A percentile compares a stretch with the other conserved stretches of the same genome.
These are phyloP conservation scores for Hypoxylon rickii DNA, from an alignment of 495 filamentous ascomycete species.

Conservation along the genomic window DNA sequence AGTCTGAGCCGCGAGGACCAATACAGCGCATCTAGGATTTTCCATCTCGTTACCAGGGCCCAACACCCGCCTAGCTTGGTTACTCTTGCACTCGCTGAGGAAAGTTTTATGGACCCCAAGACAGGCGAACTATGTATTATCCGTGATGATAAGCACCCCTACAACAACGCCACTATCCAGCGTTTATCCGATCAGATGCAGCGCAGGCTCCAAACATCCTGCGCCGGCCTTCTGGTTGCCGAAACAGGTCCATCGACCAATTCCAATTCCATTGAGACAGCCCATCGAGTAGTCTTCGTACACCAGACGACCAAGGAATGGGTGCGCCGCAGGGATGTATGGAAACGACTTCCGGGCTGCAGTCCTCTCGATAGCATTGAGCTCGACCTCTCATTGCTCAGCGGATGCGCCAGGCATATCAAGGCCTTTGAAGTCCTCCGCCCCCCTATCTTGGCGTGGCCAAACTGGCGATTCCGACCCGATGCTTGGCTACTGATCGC, in stretches of 20 bases:
- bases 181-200: conserved; percentile 35
- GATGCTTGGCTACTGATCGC: conserved; percentile 40
- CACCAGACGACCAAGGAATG: conserved; percentile 42
- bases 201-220: conserved; percentile 27
- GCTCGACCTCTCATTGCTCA: conserved; percentile 35
- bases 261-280: conserved; percentile 29
- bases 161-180: conserved; percentile 21
- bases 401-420: conserved; percentile 37
- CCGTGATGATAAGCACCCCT: conserved; percentile 22
- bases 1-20: conserved; percentile 33
- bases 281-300: conserved; percentile 39
- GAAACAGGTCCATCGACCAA: conserved; percentile 25
- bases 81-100: conserved; percentile 35
- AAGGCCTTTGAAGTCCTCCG: conserved; percentile 30
- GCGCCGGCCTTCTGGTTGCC: conserved; percentile 32
- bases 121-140: conserved; percentile 27
- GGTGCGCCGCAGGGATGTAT: conserved; percentile 35
- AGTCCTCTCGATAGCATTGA: conserved; percentile 23
- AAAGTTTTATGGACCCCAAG: conserved; percentile 30
- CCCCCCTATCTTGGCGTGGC: conserved; percentile 36
- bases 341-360: conserved; percentile 33
- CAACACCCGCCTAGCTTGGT: conserved; percentile 39
- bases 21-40: conserved; percentile 35
- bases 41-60: conserved; percentile 34
- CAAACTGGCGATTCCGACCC: conserved; percentile 35